Percentiles rank a stretch among this genome's conserved stretches.
Conservation (phyloP, 345 rosid genomes). For the Brassica nigra region DNA sequence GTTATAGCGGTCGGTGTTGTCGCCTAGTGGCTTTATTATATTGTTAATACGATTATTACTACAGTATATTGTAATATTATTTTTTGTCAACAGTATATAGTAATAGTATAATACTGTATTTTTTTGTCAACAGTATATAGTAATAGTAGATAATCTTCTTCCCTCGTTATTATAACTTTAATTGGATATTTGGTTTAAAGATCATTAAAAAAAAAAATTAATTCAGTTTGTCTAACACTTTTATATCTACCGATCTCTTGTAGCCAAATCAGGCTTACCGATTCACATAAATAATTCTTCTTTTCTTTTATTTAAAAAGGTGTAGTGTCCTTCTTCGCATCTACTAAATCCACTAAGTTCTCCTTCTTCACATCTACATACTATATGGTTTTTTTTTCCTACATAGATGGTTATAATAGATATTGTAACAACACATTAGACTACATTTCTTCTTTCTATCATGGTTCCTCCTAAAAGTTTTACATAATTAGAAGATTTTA, state of each 20-base stretch:
- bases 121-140: not conserved
- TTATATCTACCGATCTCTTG: not conserved
- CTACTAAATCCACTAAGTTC: too few relatives aligned
- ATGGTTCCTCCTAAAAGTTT: too few relatives aligned
- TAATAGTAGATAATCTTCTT: not conserved
- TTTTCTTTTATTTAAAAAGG: not conserved
- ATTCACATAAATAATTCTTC: not conserved
- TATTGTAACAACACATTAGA: too few relatives aligned
- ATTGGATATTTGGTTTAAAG: not conserved
- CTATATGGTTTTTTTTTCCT: too few relatives aligned
- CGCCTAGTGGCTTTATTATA: constrained; percentile 27
- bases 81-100: too few relatives aligned
- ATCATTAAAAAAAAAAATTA: not conserved
- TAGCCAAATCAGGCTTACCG: not conserved
- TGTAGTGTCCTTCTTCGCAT: too few relatives aligned
- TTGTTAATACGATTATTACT: not conserved
- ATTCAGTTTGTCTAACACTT: not conserved
- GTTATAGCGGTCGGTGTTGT: constrained; percentile 63
- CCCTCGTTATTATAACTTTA: not conserved
- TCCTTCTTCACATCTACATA: too few relatives aligned
- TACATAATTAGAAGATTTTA: too few relatives aligned
- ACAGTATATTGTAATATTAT: too few relatives aligned
- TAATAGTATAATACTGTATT: too few relatives aligned
- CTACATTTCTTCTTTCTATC: too few relatives aligned
- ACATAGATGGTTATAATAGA: too few relatives aligned